Evolutionary conservation across 805 yeast species (phyloP), one percentile per base, ranked within the genome.

Genomic region (Cyberlindnera nakhonratchasimensis): DNA sequence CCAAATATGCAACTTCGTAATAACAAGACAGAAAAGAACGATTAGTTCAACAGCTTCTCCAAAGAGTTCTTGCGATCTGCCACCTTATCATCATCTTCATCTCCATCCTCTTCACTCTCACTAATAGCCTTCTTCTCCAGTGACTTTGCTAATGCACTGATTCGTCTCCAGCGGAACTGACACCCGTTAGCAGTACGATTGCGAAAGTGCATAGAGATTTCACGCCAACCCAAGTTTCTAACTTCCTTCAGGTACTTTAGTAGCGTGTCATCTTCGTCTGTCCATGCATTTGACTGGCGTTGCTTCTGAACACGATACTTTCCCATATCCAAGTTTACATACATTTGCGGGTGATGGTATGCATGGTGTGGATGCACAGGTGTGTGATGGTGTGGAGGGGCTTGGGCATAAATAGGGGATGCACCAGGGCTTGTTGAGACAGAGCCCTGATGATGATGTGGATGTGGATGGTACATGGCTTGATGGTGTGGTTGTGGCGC

Each of bases 141-240:
- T 17, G 40, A 14, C 25, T 45, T 53, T 3, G 51, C 46, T 22
- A 57, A 25, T 1, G 54, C 54, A 17, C 48, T 40, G 14, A 57
- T 46, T 46, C 90, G 64, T 55, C 90, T 70, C 89, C 89, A 82
- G 51, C 90, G 71, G 58, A 81, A 81, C 59, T 81, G 87, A 56
- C 88, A 81, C 3, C 87, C 87, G 58, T 81, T 82, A 28, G 88
- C 82, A 8, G 89, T 82, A 51, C 90, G 64, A 57, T 77, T 79
- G 35, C 76, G 73, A 62, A 82, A 82, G 51, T 80, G 79, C 22
- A 75, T 62, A 3, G 86, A 79, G 43, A 82, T 82, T 48, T 83
- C 89, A 60, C 84, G 72, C 90, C 90, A 82, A 2, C 89, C 89
- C 42, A 82, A 65, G 56, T 79, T 80, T 55, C 75, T 78, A 46